Conservation (phyloP, 2,329 filamentous ascomycete genomes). For the Clonostachys rosea region DNA sequence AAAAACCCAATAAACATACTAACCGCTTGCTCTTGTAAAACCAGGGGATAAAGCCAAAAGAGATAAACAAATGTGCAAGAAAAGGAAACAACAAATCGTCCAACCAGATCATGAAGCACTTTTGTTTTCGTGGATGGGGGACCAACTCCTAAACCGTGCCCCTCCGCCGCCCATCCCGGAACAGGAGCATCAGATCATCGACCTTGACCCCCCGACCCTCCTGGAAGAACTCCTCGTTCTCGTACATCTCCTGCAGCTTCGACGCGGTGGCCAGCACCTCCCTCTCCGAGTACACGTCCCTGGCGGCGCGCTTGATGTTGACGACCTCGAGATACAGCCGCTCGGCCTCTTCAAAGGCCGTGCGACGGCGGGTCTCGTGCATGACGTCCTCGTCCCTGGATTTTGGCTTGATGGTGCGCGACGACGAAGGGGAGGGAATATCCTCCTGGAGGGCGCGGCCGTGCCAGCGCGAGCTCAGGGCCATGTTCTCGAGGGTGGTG, state of each 20-base stretch:
- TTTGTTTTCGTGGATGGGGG: no score
- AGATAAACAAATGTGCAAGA: not conserved
- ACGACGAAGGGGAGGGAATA: not conserved
- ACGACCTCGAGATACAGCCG: slow-evolving; percentile 15
- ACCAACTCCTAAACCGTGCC: slow-evolving; percentile 2
- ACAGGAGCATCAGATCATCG: slow-evolving; percentile 3
- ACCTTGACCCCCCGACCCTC: slow-evolving; percentile 10
- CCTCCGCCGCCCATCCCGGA: slow-evolving; percentile 7
- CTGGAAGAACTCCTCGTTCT: slow-evolving; percentile 15
- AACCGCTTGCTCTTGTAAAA: not conserved
- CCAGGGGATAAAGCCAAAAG: not conserved
- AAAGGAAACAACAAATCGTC: not conserved
- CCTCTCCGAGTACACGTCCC: slow-evolving; percentile 12
- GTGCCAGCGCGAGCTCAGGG: slow-evolving; percentile 9
- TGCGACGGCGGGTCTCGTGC: not conserved
- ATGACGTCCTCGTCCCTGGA: not conserved
- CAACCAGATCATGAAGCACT: no score
- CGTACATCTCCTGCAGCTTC: slow-evolving; percentile 18
- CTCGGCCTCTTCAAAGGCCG: slow-evolving; percentile 14
- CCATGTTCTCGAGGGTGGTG: slow-evolving; percentile 13
- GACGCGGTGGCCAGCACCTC: slow-evolving; percentile 12
- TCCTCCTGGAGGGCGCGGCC: slow-evolving; percentile 6
- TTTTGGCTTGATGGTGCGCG: no score
- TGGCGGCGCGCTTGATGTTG: slow-evolving; percentile 10
- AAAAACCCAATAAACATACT: no score